Conservation (phyloP, 768 basidiomycete species). For the Hericium alpestre region DNA sequence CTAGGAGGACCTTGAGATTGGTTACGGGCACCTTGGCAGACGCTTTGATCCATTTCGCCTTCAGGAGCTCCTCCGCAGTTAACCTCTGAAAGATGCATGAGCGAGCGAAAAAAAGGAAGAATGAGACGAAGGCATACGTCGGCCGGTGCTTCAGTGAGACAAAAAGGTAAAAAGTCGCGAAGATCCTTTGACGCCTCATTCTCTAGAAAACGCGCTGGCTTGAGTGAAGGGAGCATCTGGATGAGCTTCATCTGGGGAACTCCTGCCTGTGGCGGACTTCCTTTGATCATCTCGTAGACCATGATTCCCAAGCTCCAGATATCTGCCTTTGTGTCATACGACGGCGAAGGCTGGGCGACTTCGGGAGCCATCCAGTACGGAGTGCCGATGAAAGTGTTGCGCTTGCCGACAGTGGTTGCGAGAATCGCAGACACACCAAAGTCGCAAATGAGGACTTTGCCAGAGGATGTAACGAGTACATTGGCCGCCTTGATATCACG, state of each 20-base stretch:
- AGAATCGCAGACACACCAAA: conserved; percentile 96
- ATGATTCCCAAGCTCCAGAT: conserved; percentile 98
- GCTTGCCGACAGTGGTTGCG: conserved; percentile 74
- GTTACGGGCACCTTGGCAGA: conserved; percentile 56
- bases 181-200: conserved; percentile 75
- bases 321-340: conserved; percentile 95
- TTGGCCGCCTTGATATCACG: conserved; percentile 98
- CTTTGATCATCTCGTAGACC: conserved; percentile 92
- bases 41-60: conserved; percentile 84
- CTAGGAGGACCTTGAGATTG: conserved; percentile 70
- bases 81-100: conserved; percentile 44
- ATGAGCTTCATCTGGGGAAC: conserved; percentile 74
- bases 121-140: conserved; percentile 41
- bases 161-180: conserved; percentile 77
- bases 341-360: conserved; percentile 71
- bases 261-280: conserved; percentile 88
- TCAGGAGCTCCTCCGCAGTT: conserved; percentile 79
- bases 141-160: conserved; percentile 69
- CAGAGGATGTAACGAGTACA: conserved; percentile 76
- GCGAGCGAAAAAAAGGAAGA: neutral
- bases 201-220: conserved; percentile 73
- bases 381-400: conserved; percentile 93
- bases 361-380: conserved; percentile 99
- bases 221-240: conserved; percentile 76
- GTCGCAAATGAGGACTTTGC: conserved; percentile 93